These are phyloP conservation scores for Pholiota conissans DNA, from an alignment of 768 basidiomycete genomes.

Conservation along the genomic window DNA sequence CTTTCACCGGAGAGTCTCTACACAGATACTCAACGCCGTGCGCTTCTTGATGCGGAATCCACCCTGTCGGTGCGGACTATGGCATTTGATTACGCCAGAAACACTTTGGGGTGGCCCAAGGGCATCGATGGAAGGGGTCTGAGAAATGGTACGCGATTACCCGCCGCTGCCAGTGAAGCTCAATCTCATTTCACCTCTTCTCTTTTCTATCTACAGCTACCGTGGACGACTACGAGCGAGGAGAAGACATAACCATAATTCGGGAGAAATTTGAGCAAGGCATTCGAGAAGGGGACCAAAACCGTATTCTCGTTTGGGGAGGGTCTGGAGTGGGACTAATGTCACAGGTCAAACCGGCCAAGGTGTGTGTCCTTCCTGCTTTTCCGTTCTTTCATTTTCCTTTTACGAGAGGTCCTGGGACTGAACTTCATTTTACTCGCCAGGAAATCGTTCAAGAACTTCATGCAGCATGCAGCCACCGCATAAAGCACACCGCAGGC, in stretches of 20 bases:
- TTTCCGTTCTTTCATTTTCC: not conserved
- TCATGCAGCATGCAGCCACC: slow-evolving; percentile 38
- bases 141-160: slow-evolving; percentile 37
- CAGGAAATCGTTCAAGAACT: slow-evolving; percentile 59
- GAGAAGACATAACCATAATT: slow-evolving; percentile 42
- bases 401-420: not conserved
- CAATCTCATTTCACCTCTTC: not conserved
- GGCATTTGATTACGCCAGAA: slow-evolving; percentile 62
- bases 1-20: slow-evolving; percentile 67
- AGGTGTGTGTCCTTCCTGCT: slow-evolving; percentile 34
- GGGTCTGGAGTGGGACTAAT: slow-evolving; percentile 66
- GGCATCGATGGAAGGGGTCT: slow-evolving; percentile 65
- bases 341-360: slow-evolving; percentile 38
- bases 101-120: slow-evolving; percentile 57
- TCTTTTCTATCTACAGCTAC: slow-evolving; percentile 36
- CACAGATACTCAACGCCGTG: slow-evolving; percentile 50
- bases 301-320: slow-evolving; percentile 64
- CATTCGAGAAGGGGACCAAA: slow-evolving; percentile 41
- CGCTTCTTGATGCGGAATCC: slow-evolving; percentile 47
- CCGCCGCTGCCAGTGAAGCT: slow-evolving; percentile 4
- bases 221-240: slow-evolving; percentile 55
- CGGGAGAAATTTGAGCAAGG: slow-evolving; percentile 47
- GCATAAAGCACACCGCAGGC: not conserved
- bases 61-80: slow-evolving; percentile 52
- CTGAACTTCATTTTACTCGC: not conserved